Evolutionary conservation across 192 early-diverging fungal species (phyloP), one percentile per base, ranked within the genome.

Genomic region (Dispira simplex): DNA sequence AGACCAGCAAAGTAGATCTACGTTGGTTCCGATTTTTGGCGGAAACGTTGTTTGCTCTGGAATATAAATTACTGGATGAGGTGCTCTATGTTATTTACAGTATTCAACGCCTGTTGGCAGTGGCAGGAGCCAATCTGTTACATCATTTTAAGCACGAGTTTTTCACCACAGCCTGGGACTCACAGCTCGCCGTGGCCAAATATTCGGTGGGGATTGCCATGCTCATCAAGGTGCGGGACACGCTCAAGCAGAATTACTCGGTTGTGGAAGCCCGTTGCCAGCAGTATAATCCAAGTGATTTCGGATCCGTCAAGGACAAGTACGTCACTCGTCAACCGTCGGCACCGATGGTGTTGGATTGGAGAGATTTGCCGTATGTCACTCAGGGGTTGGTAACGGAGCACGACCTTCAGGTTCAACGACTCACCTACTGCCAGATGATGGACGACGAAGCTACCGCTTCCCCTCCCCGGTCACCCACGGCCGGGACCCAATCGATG

Each of bases 1-100:
- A 71, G 28, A 55, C 66, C 0, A 46, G 65, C 39, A 62, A 75
- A 67, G 66, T 81, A 5, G 79, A 87, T 65, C 65, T 83, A 12
- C 66, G 71, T 26, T 87, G 83, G 56, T 74, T 71, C 23, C 75
- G 83, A 45, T 97, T 93, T 76, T 69, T 93, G 6, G 89, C 85
- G 0, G 93, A 95, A 60, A 91, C 85, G 68, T 65, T 95, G 26
- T 81, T 92, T 0, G 75, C 84, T 2, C 70, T 97, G 11, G 81
- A 91, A 58, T 93, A 83, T 68, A 86, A 85, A 67, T 81, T 79
- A 14, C 72, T 81, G 46, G 93, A 92, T 45, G 95, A 97, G 73
- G 79, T 93, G 16, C 66, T 92, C 23, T 75, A 78, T 52, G 77
- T 93, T 8, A 75, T 90, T 13, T 84, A 89, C 70, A 78, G 82